A percentile compares a stretch with the other conserved stretches of the same genome.
Conservation (phyloP, 306 rosid species). For the Vicia faba region DNA sequence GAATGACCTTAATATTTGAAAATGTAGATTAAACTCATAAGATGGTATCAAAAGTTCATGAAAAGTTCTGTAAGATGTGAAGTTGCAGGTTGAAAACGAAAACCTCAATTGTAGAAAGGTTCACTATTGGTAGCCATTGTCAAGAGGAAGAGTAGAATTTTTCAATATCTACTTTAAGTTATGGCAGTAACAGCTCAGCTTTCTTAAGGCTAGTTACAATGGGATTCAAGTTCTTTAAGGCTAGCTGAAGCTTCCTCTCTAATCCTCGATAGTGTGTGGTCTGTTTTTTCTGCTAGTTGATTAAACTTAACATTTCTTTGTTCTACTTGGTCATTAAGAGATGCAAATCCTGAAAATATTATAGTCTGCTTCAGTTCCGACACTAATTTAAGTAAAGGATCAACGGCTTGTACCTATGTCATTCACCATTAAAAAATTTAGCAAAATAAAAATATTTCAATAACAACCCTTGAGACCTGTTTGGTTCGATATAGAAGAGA, state of each 20-base stretch:
- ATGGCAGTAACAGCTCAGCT: no score
- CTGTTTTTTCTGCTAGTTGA: slow-evolving; percentile 67
- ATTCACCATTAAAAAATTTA: background rate
- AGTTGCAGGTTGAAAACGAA: no score
- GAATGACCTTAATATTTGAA: no score
- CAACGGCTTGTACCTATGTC: slow-evolving; percentile 75
- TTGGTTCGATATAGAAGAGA: background rate
- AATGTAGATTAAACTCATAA: no score
- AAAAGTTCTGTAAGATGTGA: no score
- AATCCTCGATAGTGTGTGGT: slow-evolving; percentile 60
- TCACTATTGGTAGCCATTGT: no score
- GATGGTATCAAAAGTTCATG: no score
- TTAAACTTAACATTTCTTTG: slow-evolving; percentile 77
- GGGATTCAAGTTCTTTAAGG: slow-evolving; percentile 84
- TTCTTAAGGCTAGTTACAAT: no score
- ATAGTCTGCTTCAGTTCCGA: slow-evolving; percentile 90
- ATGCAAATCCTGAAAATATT: slow-evolving; percentile 91
- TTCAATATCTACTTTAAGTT: no score
- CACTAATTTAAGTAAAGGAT: slow-evolving; percentile 77
- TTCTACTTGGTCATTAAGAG: slow-evolving; percentile 87
- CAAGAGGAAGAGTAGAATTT: no score
- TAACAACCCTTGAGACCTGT: background rate
- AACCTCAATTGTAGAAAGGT: no score
- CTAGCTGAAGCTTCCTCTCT: slow-evolving; percentile 89
- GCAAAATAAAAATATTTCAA: background rate